phyloP scores from a whole-genome alignment of 2,329 filamentous ascomycete species.

The Aotearoamyces nothofagi region DNA sequence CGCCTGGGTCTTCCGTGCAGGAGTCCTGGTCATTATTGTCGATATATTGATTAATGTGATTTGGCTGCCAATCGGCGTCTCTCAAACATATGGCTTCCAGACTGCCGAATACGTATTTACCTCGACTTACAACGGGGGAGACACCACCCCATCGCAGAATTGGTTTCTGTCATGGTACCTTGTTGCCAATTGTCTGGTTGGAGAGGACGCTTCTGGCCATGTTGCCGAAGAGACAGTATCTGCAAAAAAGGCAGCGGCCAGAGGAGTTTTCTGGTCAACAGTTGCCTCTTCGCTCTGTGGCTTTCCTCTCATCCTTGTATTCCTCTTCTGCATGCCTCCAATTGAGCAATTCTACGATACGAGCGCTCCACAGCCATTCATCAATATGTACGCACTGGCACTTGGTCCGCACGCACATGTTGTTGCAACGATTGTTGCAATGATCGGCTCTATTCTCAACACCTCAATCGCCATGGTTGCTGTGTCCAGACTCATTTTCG shows the following conservation, averaged over 20 bases:
- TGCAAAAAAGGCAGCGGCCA: conserved; percentile 17
- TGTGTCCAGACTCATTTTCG: conserved; percentile 4
- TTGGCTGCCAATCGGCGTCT: conserved; percentile 29
- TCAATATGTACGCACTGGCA: conserved; percentile 8
- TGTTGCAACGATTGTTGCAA: conserved; percentile 6
- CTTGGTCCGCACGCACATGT: conserved; percentile 7
- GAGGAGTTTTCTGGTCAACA: conserved; percentile 18
- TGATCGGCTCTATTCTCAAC: conserved; percentile 7
- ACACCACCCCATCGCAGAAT: conserved; percentile 12
- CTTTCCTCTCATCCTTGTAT: conserved; percentile 17
- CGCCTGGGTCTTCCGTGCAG: conserved; percentile 4
- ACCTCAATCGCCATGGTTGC: conserved; percentile 6
- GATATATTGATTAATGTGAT: conserved; percentile 30
- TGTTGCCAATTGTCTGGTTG: conserved; percentile 15
- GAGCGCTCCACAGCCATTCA: conserved; percentile 15
- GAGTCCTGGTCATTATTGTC: conserved; percentile 21
- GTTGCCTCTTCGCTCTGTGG: conserved; percentile 16
- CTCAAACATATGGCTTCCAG: conserved; percentile 27
- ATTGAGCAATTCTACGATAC: conserved; percentile 18
- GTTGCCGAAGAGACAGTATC: conserved; percentile 18
- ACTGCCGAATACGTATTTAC: conserved; percentile 28
- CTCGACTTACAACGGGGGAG: conserved; percentile 17
- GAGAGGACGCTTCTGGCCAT: conserved; percentile 17
- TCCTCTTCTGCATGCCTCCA: conserved; percentile 18
- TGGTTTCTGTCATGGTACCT: conserved; percentile 18